Evolutionary conservation across 176 grass and related monocot species (phyloP).

Genomic region (Hyparrhenia diplandra): DNA sequence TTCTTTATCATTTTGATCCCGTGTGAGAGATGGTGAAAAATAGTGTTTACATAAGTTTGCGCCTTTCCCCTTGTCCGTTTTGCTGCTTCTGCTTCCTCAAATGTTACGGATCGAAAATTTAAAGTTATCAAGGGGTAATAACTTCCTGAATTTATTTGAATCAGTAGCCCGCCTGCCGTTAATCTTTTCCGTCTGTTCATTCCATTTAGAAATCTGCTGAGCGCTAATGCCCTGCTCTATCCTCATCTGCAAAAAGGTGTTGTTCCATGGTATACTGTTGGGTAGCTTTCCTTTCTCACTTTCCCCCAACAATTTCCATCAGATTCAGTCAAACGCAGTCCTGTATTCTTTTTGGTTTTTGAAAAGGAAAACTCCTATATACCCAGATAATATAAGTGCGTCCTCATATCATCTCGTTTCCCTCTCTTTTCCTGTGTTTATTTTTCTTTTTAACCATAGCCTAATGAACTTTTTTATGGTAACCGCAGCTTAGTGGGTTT

Average conservation of each 20-base stretch:
- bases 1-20: constrained; percentile 31
- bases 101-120: not conserved
- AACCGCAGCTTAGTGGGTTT: not conserved
- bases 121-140: not conserved
- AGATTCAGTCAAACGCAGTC: not conserved
- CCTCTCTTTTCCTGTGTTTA: not conserved
- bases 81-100: not conserved
- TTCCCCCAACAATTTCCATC: not conserved
- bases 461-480: not conserved
- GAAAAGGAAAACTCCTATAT: not conserved
- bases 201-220: not conserved
- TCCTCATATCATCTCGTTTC: not conserved
- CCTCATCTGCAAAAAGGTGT: not conserved
- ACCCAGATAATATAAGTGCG: not conserved
- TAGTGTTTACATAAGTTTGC: not conserved
- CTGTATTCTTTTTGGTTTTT: no score
- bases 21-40: not conserved
- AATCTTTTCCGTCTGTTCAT: not conserved
- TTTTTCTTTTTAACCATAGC: not conserved
- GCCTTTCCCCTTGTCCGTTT: not conserved
- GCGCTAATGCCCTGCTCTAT: not conserved
- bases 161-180: not conserved
- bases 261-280: not conserved
- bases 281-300: not conserved
- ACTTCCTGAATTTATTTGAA: constrained; percentile 19